Conservation (phyloP, 2,329 filamentous ascomycete species). For the Pseudocercospora pini-densiflorae region DNA sequence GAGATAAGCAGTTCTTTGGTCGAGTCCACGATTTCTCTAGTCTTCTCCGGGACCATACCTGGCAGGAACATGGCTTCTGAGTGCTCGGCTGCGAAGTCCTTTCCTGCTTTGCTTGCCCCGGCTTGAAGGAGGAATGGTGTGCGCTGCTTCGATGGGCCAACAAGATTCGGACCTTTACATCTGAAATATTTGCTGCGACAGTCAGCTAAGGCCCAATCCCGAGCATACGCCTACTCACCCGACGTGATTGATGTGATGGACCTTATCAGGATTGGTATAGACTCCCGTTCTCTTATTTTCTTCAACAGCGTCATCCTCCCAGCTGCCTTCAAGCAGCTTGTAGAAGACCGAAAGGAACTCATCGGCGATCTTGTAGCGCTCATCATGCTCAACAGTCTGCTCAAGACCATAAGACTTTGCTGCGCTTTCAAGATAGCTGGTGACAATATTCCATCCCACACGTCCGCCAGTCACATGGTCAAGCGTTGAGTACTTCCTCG, state of each 20-base stretch:
- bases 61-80: conserved; percentile 54
- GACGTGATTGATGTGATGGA: conserved; percentile 56
- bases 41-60: conserved; percentile 50
- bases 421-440: conserved; percentile 53
- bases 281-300: conserved; percentile 62
- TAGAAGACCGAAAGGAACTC: conserved; percentile 47
- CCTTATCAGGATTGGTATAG: conserved; percentile 61
- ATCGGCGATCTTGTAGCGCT: conserved; percentile 54
- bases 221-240: conserved; percentile 18
- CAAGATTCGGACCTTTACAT: conserved; percentile 52
- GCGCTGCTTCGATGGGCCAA: conserved; percentile 61
- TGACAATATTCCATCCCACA: conserved; percentile 57
- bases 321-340: conserved; percentile 38
- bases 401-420: conserved; percentile 54
- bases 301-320: conserved; percentile 42
- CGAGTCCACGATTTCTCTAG: conserved; percentile 48
- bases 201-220: neutral
- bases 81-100: conserved; percentile 51
- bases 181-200: conserved; percentile 45
- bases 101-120: conserved; percentile 52
- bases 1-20: conserved; percentile 46
- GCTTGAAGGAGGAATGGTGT: conserved; percentile 62
- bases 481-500: conserved; percentile 42
- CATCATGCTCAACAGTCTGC: conserved; percentile 54
- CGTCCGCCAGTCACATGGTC: conserved; percentile 45